phyloP scores from a whole-genome alignment of 768 basidiomycete genomes.

The Pulveroboletus frians region DNA sequence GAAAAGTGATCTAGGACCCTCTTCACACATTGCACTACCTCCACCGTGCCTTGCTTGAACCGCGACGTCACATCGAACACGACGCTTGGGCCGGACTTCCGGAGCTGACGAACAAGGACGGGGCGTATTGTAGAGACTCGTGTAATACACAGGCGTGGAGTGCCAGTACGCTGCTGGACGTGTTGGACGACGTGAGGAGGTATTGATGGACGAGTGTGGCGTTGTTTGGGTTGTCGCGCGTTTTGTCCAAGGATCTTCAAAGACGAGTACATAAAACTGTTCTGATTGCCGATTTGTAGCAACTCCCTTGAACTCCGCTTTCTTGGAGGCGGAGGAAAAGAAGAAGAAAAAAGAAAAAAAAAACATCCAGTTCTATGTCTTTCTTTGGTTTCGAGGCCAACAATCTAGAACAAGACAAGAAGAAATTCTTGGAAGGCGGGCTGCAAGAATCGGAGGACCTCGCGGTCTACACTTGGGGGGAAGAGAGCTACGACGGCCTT shows the following conservation, averaged over 20 bases:
- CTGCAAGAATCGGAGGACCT: conserved; percentile 69
- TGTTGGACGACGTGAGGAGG: conserved; percentile 60
- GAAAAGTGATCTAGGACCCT: conserved; percentile 47
- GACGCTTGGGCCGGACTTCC: conserved; percentile 94
- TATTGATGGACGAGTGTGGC: conserved; percentile 21
- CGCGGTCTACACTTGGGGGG: conserved; percentile 90
- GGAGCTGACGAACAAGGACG: conserved; percentile 85
- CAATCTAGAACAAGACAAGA: conserved; percentile 61
- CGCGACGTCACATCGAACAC: conserved; percentile 66
- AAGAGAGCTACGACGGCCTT: conserved; percentile 84
- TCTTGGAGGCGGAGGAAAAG: conserved; percentile 15
- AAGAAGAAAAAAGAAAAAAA: conserved; percentile 4
- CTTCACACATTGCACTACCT: conserved; percentile 75
- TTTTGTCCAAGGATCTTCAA: conserved; percentile 1
- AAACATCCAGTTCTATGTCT: conserved; percentile 49
- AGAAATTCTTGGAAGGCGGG: conserved; percentile 45
- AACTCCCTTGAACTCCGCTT: conserved; percentile 10
- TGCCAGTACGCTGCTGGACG: conserved; percentile 86
- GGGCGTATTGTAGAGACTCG: conserved; percentile 78
- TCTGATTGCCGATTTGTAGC: conserved; percentile 15
- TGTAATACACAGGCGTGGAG: conserved; percentile 97
- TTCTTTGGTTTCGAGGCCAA: conserved; percentile 74
- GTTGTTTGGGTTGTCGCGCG: conserved; percentile 20
- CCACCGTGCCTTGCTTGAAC: conserved; percentile 62
- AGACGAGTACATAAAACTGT: conserved; percentile 3